A percentile compares a stretch with the other conserved stretches of the same genome.
Conservation (phyloP, 805 yeast genomes). For the Saccharomycopsis javanensis region DNA sequence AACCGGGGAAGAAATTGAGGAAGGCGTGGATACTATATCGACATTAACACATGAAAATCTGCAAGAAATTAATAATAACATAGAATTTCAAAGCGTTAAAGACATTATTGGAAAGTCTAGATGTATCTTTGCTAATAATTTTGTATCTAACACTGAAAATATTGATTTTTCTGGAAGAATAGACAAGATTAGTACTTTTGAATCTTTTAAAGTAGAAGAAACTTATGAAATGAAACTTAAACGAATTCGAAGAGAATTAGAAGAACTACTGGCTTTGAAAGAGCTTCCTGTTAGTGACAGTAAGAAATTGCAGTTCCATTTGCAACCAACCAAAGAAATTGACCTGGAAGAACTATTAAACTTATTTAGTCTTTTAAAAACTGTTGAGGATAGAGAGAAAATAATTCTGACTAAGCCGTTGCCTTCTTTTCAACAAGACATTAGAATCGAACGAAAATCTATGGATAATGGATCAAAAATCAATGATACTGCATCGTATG, state of each 20-base stretch:
- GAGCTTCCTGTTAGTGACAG: not conserved
- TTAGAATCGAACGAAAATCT: not conserved
- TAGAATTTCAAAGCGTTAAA: slow-evolving; percentile 9
- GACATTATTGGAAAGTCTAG: slow-evolving; percentile 3
- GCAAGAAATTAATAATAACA: not conserved
- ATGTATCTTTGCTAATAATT: slow-evolving; percentile 2
- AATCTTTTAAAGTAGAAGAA: slow-evolving; percentile 14
- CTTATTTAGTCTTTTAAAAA: not conserved
- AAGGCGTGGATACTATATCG: not conserved
- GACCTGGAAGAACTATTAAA: slow-evolving; percentile 9
- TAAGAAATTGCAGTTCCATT: slow-evolving; percentile 6
- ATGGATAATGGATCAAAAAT: not conserved
- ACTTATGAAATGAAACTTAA: slow-evolving; percentile 15
- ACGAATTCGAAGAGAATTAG: slow-evolving; percentile 15
- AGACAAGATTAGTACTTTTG: slow-evolving; percentile 6
- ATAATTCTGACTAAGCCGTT: not conserved
- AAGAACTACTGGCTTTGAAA: slow-evolving; percentile 12
- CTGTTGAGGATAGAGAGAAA: not conserved
- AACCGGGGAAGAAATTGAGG: slow-evolving; percentile 9
- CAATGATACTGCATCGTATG: slow-evolving; percentile 5
- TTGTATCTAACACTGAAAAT: not conserved
- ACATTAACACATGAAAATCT: not conserved
- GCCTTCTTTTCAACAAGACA: not conserved
- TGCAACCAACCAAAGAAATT: slow-evolving; percentile 17
- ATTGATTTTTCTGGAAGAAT: slow-evolving; percentile 18